Conservation (phyloP, 139 green algal species). For the Chlorella sp. region DNA sequence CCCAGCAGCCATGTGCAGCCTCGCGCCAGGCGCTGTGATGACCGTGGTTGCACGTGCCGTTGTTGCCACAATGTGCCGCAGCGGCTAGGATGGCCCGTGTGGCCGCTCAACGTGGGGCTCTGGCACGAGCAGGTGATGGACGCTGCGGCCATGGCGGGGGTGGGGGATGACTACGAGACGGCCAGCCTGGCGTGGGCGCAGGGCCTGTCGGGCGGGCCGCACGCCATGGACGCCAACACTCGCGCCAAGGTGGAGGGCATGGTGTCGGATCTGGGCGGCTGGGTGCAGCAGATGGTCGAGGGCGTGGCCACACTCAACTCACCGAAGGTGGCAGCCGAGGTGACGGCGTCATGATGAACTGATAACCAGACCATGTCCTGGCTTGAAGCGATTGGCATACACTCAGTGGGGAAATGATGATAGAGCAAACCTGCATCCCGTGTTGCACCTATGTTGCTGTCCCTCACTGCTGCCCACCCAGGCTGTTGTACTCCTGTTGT, state of each 20-base stretch:
- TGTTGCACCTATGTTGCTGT: too few species aligned
- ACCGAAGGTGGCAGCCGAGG: too few species aligned
- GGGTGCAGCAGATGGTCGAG: not conserved
- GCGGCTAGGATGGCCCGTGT: not conserved
- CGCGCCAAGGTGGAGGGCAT: not conserved
- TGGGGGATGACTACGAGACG: not conserved
- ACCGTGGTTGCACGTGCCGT: not conserved
- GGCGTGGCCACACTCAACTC: not conserved
- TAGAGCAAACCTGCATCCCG: too few species aligned
- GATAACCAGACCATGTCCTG: too few species aligned
- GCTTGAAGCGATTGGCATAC: too few species aligned
- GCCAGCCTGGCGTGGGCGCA: not conserved
- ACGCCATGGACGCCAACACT: not conserved
- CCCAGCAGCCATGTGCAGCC: too few species aligned
- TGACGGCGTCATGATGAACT: too few species aligned
- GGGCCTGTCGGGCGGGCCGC: not conserved
- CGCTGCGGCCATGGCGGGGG: not conserved
- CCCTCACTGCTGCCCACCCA: too few species aligned
- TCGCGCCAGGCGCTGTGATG: too few species aligned
- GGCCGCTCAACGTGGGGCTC: not conserved
- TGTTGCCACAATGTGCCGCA: not conserved
- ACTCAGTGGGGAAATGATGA: too few species aligned
- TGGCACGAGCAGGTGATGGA: not conserved
- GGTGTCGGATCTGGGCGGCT: not conserved
- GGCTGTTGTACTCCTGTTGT: too few species aligned